Base-by-base conservation (phyloP, 2,329 filamentous ascomycete genomes). In the Coniochaeta sp. region DNA sequence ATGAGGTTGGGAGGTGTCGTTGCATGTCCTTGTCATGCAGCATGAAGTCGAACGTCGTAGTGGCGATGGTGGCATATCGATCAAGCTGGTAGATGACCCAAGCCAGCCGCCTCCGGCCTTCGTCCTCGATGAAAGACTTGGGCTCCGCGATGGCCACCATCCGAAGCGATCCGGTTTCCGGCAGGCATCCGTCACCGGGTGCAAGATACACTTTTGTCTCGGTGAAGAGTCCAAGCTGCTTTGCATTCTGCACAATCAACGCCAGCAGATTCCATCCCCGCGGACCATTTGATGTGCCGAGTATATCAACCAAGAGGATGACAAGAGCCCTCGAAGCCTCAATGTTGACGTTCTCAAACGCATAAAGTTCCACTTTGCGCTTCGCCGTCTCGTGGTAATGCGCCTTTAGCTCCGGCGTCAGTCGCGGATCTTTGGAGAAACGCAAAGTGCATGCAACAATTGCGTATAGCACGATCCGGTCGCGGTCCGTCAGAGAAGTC, bases 71-170 rank as follows among this genome's bases (percentile, higher is more conserved):
- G 1, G 76, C 73, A 44, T 78, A 78, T 44, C 76, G 70, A 59
- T 78, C 76, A 9, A 78, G 69, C 14, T 77, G 70, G 55, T 78
- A 78, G 0, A 78, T 74, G 73, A 78, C 77, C 76, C 76, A 78
- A 57, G 74, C 77, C 0, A 77, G 65, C 2, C 76, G 70, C 3
- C 76, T 65, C 1, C 76, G 67, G 6, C 76, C 74, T 62, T 78
- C 76, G 30, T 78, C 76, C 58, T 78, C 76, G 30, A 78, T 76
- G 74, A 75, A 78, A 1, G 75, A 76, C 16, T 73, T 71, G 1
- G 76, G 75, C 6, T 69, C 71, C 2, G 71, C 69, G 7, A 70
- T 68, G 1, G 68, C 68, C 1, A 77, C 70, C 57, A 72, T 67
- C 4, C 72, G 70, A 4, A 75, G 66, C 0, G 75, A 73, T 0